Conservation (phyloP, 1,284 basidiomycete genomes). For the Gastroboletus turbinatus region DNA sequence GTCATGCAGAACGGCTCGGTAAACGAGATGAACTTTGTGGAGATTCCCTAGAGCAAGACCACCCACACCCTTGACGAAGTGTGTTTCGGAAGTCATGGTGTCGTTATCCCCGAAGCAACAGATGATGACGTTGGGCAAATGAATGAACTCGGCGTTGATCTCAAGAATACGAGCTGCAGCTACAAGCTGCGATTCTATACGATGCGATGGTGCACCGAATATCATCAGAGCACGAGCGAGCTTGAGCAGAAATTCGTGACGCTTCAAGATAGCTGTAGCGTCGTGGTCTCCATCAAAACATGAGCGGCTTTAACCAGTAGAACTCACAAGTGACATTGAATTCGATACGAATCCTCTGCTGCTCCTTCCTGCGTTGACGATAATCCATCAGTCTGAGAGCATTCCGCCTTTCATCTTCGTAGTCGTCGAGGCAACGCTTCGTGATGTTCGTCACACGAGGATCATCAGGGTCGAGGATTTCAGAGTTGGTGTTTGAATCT, state of each 20-base stretch:
- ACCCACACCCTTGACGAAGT: conserved; percentile 77
- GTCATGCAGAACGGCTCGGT: conserved; percentile 80
- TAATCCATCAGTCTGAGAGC: conserved; percentile 63
- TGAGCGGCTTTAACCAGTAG: background rate
- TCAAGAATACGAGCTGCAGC: conserved; percentile 82
- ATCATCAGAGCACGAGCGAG: conserved; percentile 66
- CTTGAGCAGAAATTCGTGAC: conserved; percentile 63
- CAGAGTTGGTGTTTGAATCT: conserved; percentile 39
- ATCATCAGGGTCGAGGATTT: conserved; percentile 54
- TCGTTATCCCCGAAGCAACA: conserved; percentile 81
- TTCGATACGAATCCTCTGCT: conserved; percentile 61
- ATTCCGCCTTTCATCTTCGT: conserved; percentile 58
- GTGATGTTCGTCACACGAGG: conserved; percentile 48
- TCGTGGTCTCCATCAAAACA: background rate
- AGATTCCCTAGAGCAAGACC: conserved; percentile 74
- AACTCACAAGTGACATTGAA: conserved; percentile 66
- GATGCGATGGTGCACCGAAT: conserved; percentile 72
- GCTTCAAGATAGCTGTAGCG: conserved; percentile 48
- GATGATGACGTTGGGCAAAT: conserved; percentile 80
- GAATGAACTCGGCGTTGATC: conserved; percentile 79
- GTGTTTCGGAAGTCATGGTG: conserved; percentile 75
- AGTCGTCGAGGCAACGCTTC: conserved; percentile 50
- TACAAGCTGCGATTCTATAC: conserved; percentile 65
- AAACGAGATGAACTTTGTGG: conserved; percentile 75
- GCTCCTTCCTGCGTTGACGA: conserved; percentile 59